phyloP scores from a whole-genome alignment of 441 rosid species.

The Arabidopsis lyrata region DNA sequence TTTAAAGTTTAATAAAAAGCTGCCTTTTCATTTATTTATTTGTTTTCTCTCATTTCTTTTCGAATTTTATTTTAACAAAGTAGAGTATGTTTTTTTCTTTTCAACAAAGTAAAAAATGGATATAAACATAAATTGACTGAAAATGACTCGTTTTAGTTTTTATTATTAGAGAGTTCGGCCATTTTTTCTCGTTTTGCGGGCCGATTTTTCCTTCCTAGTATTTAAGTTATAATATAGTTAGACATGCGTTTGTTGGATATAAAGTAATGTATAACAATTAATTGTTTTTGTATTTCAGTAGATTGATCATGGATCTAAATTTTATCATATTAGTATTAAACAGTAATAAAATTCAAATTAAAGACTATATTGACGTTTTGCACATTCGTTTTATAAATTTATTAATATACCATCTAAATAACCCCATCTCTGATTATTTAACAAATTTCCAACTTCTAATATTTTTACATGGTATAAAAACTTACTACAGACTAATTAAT shows the following conservation, averaged over 20 bases:
- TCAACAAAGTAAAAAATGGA: conserved; percentile 33
- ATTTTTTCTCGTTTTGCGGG: conserved; percentile 23
- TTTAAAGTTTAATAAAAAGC: conserved; percentile 35
- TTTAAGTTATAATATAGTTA: not conserved
- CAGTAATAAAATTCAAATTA: not conserved
- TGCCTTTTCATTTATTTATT: conserved; percentile 28
- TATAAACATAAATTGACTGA: conserved; percentile 28
- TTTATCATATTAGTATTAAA: not conserved
- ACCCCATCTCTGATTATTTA: not conserved
- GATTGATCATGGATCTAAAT: not conserved
- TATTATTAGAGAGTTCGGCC: conserved; percentile 13
- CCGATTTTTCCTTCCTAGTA: not conserved
- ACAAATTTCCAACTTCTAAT: not conserved
- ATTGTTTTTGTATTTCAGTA: not conserved
- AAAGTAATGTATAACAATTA: not conserved
- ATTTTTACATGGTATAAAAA: not conserved
- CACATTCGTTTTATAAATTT: not conserved
- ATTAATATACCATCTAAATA: not conserved
- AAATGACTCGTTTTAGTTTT: conserved; percentile 24
- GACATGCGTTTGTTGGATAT: conserved; percentile 27
- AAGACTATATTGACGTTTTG: conserved; percentile 3
- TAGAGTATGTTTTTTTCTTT: conserved; percentile 8
- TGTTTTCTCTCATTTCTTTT: conserved; percentile 14
- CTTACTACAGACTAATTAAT: not conserved
- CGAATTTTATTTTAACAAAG: not conserved